These are phyloP conservation scores for Verbascum thapsus DNA, from an alignment of 257 asterid genomes.

Conservation along the genomic window DNA sequence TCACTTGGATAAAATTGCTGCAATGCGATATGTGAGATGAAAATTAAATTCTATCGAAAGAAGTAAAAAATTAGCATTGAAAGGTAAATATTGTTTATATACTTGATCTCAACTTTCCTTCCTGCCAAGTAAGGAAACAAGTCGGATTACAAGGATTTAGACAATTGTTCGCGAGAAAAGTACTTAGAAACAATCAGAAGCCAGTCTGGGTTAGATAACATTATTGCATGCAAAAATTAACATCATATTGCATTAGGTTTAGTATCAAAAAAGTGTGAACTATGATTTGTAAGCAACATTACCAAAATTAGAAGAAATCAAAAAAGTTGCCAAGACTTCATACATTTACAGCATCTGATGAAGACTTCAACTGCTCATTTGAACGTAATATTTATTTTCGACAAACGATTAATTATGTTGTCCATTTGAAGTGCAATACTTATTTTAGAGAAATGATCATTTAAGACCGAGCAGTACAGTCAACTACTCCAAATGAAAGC, in stretches of 20 bases:
- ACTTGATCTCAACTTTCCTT: background rate
- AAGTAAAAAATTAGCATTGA: conserved; percentile 10
- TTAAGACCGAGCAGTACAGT: too few relatives aligned
- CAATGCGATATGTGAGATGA: conserved; percentile 10
- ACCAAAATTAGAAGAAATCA: too few relatives aligned
- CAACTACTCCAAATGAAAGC: too few relatives aligned
- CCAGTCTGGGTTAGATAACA: conserved; percentile 7
- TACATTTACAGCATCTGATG: background rate
- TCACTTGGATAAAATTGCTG: background rate
- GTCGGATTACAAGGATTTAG: conserved; percentile 15
- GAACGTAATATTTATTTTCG: too few relatives aligned
- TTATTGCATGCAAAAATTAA: background rate
- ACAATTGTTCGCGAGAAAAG: background rate
- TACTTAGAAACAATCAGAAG: conserved; percentile 11
- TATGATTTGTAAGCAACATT: too few relatives aligned
- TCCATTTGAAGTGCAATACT: too few relatives aligned
- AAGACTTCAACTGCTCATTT: too few relatives aligned
- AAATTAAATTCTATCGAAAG: background rate
- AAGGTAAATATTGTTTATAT: background rate
- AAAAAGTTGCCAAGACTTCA: too few relatives aligned
- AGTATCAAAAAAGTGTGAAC: too few relatives aligned
- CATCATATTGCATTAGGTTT: background rate
- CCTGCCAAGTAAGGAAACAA: conserved; percentile 9
- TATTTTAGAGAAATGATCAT: too few relatives aligned
- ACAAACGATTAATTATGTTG: too few relatives aligned